Evolutionary conservation across 2,329 filamentous ascomycete species (phyloP), one percentile per base, ranked within the genome.

Genomic region (Dactylellina leptospora): DNA sequence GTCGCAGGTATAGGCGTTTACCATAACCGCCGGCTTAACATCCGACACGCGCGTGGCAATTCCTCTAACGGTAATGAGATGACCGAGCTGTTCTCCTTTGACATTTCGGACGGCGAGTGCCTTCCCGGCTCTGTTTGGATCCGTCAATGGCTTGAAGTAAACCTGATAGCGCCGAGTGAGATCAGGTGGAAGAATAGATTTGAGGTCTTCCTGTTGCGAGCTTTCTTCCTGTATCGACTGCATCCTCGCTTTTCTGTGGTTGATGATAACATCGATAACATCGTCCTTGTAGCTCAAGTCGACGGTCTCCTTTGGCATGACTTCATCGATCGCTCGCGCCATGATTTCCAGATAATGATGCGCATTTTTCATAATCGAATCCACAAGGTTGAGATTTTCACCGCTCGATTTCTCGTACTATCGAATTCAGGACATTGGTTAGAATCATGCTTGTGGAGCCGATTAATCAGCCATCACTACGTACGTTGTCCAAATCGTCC

Each of bases 1-100:
- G 80, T 99, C 95, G 81, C 95, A 99, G 58, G 93, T 95, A 81
- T 99, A 99, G 36, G 95, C 95, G 80, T 96, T 97, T 78, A 99
- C 96, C 78, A 93, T 90, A n/a, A 97, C 91, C 9, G 95, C 88
- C 36, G 95, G 95, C 83, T 99, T 99, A 77, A 99, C 95, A 78
- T 99, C 95, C 1, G 95, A 97, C 1, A 97, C 95, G 78, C 95
- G 86, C 0, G 95, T 99, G 1, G 93, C 89, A 74, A 99, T 99
- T 74, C 93, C 93, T 66, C 95, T 88, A 51, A 99, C 86, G 3
- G 95, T 97, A 79, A 99, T 97, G 74, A 99, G 86, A 77, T 91
- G 88, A 50, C 95, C 95, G 1, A 99, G 85, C 79, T 99, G 91
- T 77, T 97, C 93, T 76, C 93, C 95, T 42, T 91, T 88, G 27